Evolutionary conservation across 345 rosid species (phyloP).

Genomic region (Triadica sebifera): DNA sequence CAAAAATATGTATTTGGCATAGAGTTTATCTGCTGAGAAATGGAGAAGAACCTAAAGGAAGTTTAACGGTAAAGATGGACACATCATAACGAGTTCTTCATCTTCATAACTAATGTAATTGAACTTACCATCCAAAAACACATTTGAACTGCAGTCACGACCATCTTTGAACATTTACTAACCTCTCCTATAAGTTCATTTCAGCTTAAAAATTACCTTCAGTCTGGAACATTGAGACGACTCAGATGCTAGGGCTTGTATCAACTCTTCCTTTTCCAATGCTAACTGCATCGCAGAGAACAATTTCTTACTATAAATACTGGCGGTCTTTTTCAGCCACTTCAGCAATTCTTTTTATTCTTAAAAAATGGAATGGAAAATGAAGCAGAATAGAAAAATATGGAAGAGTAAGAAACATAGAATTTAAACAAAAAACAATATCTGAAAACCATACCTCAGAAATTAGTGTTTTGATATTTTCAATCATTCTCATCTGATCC

Average conservation of each 20-base stretch:
- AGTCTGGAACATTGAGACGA: constrained; percentile 64
- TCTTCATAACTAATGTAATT: background rate
- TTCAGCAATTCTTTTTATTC: background rate
- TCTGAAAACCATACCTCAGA: constrained; percentile 56
- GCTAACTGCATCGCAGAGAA: constrained; percentile 55
- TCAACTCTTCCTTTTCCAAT: constrained; percentile 82
- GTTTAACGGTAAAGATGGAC: too few relatives aligned
- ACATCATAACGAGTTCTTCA: background rate
- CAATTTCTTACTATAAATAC: background rate
- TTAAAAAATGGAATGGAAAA: background rate
- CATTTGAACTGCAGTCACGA: background rate
- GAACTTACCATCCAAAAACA: background rate
- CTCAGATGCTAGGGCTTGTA: constrained; percentile 70
- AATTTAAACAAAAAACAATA: too few relatives aligned
- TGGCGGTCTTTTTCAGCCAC: constrained; percentile 2
- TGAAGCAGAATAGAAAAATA: background rate
- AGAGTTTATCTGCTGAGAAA: too few relatives aligned
- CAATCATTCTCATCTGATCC: constrained; percentile 74
- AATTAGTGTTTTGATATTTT: constrained; percentile 62
- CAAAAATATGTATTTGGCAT: too few relatives aligned
- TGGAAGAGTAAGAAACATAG: background rate
- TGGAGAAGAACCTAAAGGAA: too few relatives aligned
- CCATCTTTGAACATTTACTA: background rate
- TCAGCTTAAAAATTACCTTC: constrained; percentile 47
- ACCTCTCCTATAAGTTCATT: background rate